Conservation (phyloP, 1,139 yeast genomes). For the Taphrina communis region DNA sequence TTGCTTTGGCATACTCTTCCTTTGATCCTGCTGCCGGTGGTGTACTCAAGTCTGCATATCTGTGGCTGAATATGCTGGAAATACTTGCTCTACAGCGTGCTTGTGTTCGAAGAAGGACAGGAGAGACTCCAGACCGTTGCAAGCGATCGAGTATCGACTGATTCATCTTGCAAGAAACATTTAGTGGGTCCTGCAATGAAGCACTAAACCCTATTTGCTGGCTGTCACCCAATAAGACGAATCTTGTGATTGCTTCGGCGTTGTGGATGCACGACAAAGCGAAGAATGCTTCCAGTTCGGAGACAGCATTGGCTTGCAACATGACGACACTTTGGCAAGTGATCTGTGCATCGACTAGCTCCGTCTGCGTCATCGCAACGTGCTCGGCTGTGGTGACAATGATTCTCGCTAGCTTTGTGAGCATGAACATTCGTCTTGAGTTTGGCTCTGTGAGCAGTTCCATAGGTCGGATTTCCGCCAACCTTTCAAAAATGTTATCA, state of each 20-base stretch:
- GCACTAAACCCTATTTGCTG: slow-evolving; percentile 49
- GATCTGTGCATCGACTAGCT: slow-evolving; percentile 47
- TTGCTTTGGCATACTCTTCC: slow-evolving; percentile 45
- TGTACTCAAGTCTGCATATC: neutral
- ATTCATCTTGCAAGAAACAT: slow-evolving; percentile 44
- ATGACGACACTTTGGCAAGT: slow-evolving; percentile 51
- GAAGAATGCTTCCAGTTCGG: slow-evolving; percentile 52
- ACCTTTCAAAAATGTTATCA: slow-evolving; percentile 49
- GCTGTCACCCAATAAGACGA: slow-evolving; percentile 53
- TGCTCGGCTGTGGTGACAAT: slow-evolving; percentile 52
- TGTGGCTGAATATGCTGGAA: neutral
- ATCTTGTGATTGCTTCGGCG: slow-evolving; percentile 47
- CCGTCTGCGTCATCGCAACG: slow-evolving; percentile 46
- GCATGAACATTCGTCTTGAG: slow-evolving; percentile 48
- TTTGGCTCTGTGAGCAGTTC: slow-evolving; percentile 48
- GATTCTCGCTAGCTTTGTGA: slow-evolving; percentile 50
- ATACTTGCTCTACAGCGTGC: slow-evolving; percentile 47
- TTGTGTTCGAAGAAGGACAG: slow-evolving; percentile 48
- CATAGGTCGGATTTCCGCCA: slow-evolving; percentile 52
- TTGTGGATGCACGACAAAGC: slow-evolving; percentile 48
- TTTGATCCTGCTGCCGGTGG: neutral
- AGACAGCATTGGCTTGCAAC: slow-evolving; percentile 52
- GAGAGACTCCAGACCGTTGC: slow-evolving; percentile 48
- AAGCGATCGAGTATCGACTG: slow-evolving; percentile 50
- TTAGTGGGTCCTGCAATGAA: slow-evolving; percentile 45